These are phyloP conservation scores for Cinnamomum micranthum DNA, from an alignment of 164 flowering plant genomes.

Conservation along the genomic window DNA sequence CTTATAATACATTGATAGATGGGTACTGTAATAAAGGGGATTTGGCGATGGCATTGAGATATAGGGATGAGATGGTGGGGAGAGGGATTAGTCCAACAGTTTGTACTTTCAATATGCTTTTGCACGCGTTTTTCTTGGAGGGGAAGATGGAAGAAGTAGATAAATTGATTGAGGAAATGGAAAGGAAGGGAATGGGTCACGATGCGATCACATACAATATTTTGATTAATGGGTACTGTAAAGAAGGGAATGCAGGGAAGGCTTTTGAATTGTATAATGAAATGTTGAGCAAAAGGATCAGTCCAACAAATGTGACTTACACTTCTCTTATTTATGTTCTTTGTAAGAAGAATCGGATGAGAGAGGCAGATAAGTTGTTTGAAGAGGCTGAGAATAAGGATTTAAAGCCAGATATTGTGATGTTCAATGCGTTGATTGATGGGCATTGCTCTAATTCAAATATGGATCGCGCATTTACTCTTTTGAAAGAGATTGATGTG, in stretches of 20 bases:
- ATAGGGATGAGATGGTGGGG: conserved; percentile 61
- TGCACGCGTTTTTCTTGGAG: conserved; percentile 70
- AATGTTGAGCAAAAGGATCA: conserved; percentile 55
- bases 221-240: conserved; percentile 72
- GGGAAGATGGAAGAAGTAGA: conserved; percentile 46
- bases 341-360: conserved; percentile 47
- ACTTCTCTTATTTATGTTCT: conserved; percentile 72
- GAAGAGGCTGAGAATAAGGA: conserved; percentile 38
- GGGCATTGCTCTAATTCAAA: conserved; percentile 55
- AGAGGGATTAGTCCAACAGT: conserved; percentile 52
- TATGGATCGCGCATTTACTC: conserved; percentile 33
- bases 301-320: conserved; percentile 60
- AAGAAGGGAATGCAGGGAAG: conserved; percentile 49
- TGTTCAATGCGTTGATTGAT: conserved; percentile 68
- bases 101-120: conserved; percentile 65
- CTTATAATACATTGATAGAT: conserved; percentile 66
- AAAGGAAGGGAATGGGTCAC: conserved; percentile 33
- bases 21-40: conserved; percentile 66
- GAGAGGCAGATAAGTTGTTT: conserved; percentile 70
- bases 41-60: conserved; percentile 49
- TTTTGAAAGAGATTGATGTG: conserved; percentile 60
- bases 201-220: conserved; percentile 77
- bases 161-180: conserved; percentile 60
- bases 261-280: conserved; percentile 63
- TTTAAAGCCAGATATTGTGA: conserved; percentile 53